Evolutionary conservation across 768 basidiomycete species (phyloP).

Genomic region (Boletus subcaerulescens): DNA sequence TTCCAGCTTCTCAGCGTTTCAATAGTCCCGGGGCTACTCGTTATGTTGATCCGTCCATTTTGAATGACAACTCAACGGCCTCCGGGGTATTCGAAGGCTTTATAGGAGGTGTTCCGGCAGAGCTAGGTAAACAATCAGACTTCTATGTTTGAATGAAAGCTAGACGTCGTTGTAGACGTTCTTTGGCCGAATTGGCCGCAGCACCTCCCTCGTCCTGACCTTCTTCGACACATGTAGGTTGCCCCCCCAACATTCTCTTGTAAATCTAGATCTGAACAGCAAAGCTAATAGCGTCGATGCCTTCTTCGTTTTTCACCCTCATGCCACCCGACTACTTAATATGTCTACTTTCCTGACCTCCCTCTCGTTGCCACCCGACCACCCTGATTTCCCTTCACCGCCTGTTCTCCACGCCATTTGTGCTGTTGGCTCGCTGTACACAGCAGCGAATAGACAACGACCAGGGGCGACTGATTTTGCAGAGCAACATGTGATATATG

Average conservation of each 20-base stretch:
- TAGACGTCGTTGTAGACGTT: slow-evolving; percentile 15
- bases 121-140: slow-evolving; percentile 3
- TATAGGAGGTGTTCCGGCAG: background rate
- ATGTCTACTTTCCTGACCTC: slow-evolving; percentile 59
- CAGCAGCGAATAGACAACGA: slow-evolving; percentile 44
- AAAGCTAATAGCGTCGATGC: slow-evolving; percentile 55
- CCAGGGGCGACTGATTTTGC: slow-evolving; percentile 42
- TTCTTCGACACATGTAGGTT: slow-evolving; percentile 66
- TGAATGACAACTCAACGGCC: background rate
- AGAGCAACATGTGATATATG: slow-evolving; percentile 58
- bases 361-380: slow-evolving; percentile 60
- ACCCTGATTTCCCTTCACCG: slow-evolving; percentile 69
- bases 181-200: slow-evolving; percentile 50
- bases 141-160: background rate
- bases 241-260: background rate
- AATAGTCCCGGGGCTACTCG: background rate
- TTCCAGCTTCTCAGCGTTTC: background rate
- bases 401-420: slow-evolving; percentile 85
- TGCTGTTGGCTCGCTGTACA: slow-evolving; percentile 74
- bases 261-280: background rate
- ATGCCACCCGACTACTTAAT: slow-evolving; percentile 70
- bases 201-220: slow-evolving; percentile 56
- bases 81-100: background rate
- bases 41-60: background rate
- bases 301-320: slow-evolving; percentile 78